A percentile compares a stretch with the other conserved stretches of the same genome.
Conservation (phyloP, 371 early-diverging fungal genomes). For the Massospora cicadina region DNA sequence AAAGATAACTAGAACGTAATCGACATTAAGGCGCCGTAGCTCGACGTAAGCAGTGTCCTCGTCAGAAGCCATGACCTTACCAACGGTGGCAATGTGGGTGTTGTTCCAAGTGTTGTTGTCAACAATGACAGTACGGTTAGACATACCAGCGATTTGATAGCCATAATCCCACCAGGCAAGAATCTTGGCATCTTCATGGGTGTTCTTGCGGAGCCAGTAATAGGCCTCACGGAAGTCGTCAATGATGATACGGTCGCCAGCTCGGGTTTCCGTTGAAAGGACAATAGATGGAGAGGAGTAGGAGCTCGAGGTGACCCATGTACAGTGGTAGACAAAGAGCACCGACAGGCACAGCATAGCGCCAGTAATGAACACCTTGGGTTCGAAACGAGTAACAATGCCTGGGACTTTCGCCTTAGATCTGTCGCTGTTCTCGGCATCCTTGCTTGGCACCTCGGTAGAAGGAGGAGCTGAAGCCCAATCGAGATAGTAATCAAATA, state of each 20-base stretch:
- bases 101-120: slow-evolving; percentile 99
- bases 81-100: slow-evolving; percentile 98
- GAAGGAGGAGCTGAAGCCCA: slow-evolving; percentile 10
- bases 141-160: slow-evolving; percentile 98
- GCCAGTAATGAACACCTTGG: slow-evolving; percentile 21
- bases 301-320: slow-evolving; percentile 93
- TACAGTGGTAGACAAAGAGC: slow-evolving; percentile 91
- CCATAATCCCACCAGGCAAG: slow-evolving; percentile 99
- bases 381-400: neutral
- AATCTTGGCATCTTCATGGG: slow-evolving; percentile 78
- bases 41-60: slow-evolving; percentile 85
- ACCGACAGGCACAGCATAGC: slow-evolving; percentile 43
- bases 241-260: slow-evolving; percentile 85
- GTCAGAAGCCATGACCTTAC: slow-evolving; percentile 76
- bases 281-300: slow-evolving; percentile 99
- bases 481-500: slow-evolving; percentile 59
- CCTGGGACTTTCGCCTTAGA: no score
- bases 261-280: slow-evolving; percentile 63
- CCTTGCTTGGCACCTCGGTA: slow-evolving; percentile 4
- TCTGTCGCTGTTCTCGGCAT: slow-evolving; percentile 12
- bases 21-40: slow-evolving; percentile 81
- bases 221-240: slow-evolving; percentile 99
- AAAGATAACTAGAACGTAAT: slow-evolving; percentile 90
- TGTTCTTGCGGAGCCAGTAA: slow-evolving; percentile 96
- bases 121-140: slow-evolving; percentile 88